A percentile compares a stretch with the other conserved stretches of the same genome.
phyloP scores from a whole-genome alignment of 306 rosid species.

The Vigna unguiculata region DNA sequence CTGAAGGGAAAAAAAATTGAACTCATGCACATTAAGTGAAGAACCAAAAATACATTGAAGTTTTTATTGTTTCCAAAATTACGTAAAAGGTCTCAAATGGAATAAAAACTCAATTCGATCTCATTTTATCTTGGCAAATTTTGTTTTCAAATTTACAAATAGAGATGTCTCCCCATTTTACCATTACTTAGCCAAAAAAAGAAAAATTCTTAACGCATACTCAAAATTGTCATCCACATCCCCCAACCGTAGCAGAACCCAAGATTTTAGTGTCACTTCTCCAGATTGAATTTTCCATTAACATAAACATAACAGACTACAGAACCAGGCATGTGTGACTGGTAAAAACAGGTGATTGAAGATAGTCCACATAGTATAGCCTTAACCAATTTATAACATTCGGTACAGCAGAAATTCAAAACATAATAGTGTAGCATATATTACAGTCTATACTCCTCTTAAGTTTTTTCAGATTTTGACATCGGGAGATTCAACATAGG shows the following conservation, averaged over 20 bases:
- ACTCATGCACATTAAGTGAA: too few species aligned
- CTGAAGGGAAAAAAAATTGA: too few species aligned
- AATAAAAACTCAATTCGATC: too few species aligned
- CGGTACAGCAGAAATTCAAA: neutral
- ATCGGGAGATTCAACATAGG: constrained; percentile 47
- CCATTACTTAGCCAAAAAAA: too few species aligned
- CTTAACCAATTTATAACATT: neutral
- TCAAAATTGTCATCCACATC: too few species aligned
- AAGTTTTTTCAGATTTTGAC: constrained; percentile 37
- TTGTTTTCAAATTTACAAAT: too few species aligned
- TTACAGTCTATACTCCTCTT: constrained; percentile 28
- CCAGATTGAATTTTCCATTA: constrained; percentile 5
- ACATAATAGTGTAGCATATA: neutral
- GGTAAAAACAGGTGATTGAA: neutral
- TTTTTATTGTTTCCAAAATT: too few species aligned
- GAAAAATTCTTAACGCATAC: too few species aligned
- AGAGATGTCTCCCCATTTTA: too few species aligned
- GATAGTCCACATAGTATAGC: neutral
- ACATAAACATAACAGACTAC: neutral
- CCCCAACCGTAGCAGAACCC: neutral
- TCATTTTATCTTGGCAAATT: too few species aligned
- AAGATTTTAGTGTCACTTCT: neutral
- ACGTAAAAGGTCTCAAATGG: too few species aligned
- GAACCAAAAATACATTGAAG: too few species aligned
- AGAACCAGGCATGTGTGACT: neutral